phyloP scores from a whole-genome alignment of 1,284 basidiomycete species.

The Boletus albobrunnescens region DNA sequence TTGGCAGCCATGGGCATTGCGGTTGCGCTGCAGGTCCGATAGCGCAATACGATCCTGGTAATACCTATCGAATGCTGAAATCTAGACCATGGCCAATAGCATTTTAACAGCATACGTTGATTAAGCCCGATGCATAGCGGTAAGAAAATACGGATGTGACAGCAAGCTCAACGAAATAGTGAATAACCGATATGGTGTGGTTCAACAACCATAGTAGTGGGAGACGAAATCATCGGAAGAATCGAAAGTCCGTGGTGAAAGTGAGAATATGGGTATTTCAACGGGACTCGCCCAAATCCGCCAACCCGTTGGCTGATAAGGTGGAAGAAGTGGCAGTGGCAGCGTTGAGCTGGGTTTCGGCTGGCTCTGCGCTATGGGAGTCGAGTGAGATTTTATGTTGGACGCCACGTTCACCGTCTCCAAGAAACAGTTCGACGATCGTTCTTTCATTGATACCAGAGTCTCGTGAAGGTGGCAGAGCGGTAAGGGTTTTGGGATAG shows the following conservation, averaged over 20 bases:
- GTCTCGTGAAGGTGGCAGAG: constrained; percentile 11
- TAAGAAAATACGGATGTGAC: constrained; percentile 14
- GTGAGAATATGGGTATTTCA: constrained; percentile 15
- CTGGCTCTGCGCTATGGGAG: constrained; percentile 1
- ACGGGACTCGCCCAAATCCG: constrained; percentile 6
- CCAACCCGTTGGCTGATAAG: neutral
- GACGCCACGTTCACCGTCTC: constrained; percentile 27
- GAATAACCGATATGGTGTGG: constrained; percentile 16
- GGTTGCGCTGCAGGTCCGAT: constrained; percentile 65
- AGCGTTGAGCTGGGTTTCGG: constrained; percentile 1
- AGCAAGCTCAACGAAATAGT: constrained; percentile 11
- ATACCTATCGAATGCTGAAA: neutral
- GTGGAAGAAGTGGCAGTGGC: neutral
- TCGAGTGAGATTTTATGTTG: neutral
- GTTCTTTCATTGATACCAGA: constrained; percentile 30
- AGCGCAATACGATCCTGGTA: constrained; percentile 34
- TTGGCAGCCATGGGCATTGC: constrained; percentile 83
- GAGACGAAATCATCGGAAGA: constrained; percentile 3
- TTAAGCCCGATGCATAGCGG: constrained; percentile 14
- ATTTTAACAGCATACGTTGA: constrained; percentile 15
- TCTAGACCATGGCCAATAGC: constrained; percentile 1
- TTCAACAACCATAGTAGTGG: constrained; percentile 11
- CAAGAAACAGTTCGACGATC: constrained; percentile 51
- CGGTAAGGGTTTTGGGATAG: constrained; percentile 3
- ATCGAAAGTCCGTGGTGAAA: constrained; percentile 2